These are phyloP conservation scores for Mycosphaerella arachidis DNA, from an alignment of 2,329 filamentous ascomycete species.

Conservation along the genomic window DNA sequence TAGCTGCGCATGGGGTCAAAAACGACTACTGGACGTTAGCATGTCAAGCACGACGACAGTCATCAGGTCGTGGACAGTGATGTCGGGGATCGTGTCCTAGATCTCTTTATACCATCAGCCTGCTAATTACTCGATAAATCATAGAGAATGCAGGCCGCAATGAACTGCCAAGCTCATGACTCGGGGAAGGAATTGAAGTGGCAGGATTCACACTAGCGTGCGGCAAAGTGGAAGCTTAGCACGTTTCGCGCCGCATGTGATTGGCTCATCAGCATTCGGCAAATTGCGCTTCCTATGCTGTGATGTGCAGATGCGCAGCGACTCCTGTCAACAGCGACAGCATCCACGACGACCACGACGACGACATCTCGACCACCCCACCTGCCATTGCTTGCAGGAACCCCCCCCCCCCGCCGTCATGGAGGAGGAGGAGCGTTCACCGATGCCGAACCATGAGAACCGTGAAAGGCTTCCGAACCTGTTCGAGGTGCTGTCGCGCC, in stretches of 20 bases:
- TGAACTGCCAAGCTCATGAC: background rate
- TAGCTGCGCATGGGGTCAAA: too few relatives aligned
- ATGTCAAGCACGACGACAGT: too few relatives aligned
- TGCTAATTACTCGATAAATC: too few relatives aligned
- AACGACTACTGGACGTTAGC: too few relatives aligned
- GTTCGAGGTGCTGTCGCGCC: slow-evolving; percentile 89
- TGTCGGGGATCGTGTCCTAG: too few relatives aligned
- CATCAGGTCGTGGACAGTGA: too few relatives aligned
- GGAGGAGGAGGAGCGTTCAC: slow-evolving; percentile 18
- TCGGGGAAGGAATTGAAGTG: background rate
- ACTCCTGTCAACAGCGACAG: background rate
- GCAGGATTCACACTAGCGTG: background rate
- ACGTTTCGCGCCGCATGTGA: background rate
- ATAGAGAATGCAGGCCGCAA: too few relatives aligned
- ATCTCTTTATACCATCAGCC: too few relatives aligned
- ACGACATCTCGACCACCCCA: background rate
- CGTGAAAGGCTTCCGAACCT: slow-evolving; percentile 89
- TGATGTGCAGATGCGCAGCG: background rate
- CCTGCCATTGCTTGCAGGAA: slow-evolving; percentile 23
- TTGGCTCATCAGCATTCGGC: background rate
- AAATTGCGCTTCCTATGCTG: background rate
- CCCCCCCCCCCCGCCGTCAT: background rate
- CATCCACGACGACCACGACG: background rate
- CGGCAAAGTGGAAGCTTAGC: background rate
- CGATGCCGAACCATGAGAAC: slow-evolving; percentile 27